A percentile compares a stretch with the other conserved stretches of the same genome.
Conservation (phyloP, 169 alveolate genomes). For the Eimeria necatrix region DNA sequence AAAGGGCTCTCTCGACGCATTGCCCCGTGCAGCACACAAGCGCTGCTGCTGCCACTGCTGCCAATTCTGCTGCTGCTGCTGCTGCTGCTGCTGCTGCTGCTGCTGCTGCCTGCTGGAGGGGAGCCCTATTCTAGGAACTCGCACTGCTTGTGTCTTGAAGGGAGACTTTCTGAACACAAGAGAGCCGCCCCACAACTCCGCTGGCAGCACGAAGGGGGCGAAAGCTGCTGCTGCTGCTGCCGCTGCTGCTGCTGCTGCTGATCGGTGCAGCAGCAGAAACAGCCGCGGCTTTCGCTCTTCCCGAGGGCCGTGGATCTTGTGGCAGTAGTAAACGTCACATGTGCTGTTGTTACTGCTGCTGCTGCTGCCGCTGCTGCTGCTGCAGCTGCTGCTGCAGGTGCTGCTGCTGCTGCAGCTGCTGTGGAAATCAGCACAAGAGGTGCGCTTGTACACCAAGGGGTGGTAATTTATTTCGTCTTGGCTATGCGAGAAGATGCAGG, state of each 20-base stretch:
- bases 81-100: slow-evolving; percentile 41
- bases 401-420: slow-evolving; percentile 43
- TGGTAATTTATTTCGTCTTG: slow-evolving; percentile 1
- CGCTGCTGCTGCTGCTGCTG: slow-evolving; percentile 35
- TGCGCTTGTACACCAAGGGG: slow-evolving; percentile 20
- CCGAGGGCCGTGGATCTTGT: slow-evolving; percentile 27
- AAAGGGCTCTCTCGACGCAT: neutral
- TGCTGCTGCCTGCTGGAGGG: slow-evolving; percentile 6
- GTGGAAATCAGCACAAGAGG: neutral
- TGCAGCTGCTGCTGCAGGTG: slow-evolving; percentile 23
- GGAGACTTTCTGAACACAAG: neutral
- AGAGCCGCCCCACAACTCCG: neutral
- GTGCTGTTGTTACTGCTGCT: slow-evolving; percentile 25
- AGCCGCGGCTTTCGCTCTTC: slow-evolving; percentile 45
- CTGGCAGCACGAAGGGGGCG: slow-evolving; percentile 17
- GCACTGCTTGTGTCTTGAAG: neutral
- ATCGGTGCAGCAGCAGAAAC: slow-evolving; percentile 28
- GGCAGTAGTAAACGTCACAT: slow-evolving; percentile 28
- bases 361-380: slow-evolving; percentile 41
- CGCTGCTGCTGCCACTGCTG: slow-evolving; percentile 33
- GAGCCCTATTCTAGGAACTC: neutral
- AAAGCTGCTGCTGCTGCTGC: slow-evolving; percentile 76
- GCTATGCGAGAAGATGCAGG: slow-evolving; percentile 48
- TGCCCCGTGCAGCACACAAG: neutral
- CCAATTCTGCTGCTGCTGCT: neutral